Base-by-base conservation (phyloP, 306 rosid genomes). In the Dryas octopetala region DNA sequence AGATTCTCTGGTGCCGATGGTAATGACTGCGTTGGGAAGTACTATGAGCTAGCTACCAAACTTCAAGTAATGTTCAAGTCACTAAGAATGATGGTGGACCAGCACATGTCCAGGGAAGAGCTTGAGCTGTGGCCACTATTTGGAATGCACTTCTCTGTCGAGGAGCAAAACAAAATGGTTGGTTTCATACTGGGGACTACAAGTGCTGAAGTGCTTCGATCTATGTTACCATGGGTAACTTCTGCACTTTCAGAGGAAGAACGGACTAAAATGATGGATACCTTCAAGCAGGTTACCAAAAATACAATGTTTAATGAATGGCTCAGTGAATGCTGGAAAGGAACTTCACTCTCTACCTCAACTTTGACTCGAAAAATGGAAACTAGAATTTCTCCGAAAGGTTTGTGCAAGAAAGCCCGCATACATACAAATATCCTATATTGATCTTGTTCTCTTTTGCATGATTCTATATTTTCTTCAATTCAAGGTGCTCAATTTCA, bases 201-300 rank as follows among this genome's bases (percentile, higher is more conserved):
- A 28, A 90, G 97, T 69, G 97, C 96, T 75, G 97, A 88, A 78
- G 91, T 92, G 60, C 96, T 92, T 62, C 88, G 85, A 76, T 85
- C 93, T 68, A 89, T 92, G 96, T 80, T 92, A 74, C 93, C 97
- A 1, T 92, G 97, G 97, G 96, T 92, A 65, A 90, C 88, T 82
- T 83, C 93, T 78, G 97, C 96, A 70, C 96, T 89, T 72, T 85
- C 91, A 43, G 82, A 86, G 84, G 96, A 88, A 65, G 96, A 92
- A 82, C 90, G 85, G 76, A 86, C 76, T 82, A 80, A 85, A 79
- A 69, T 89, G 97, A 88, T 91, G 91, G 88, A 88, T 74, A 88
- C 90, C 17, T 92, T 95, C 89, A 88, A 92, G 81, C 88, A 89
- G 75, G 97, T 92, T 52, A 79, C 97, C 17, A 89, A 85, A 82